Evolutionary conservation across 208 protist species (phyloP), one percentile per base, ranked within the genome.

Genomic region (Trypanosoma boissoni): DNA sequence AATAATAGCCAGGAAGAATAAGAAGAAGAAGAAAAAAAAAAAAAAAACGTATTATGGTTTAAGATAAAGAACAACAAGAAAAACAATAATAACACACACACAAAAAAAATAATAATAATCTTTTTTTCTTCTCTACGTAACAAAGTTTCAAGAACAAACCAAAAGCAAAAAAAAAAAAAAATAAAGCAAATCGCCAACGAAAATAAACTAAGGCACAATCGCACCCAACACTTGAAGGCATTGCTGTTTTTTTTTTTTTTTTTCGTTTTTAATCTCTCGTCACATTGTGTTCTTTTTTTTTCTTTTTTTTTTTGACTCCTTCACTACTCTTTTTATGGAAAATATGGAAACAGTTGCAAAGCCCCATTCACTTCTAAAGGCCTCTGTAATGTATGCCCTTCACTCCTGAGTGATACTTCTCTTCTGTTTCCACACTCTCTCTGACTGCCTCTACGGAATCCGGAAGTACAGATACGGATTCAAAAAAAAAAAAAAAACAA

Each of bases 11-110:
- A 45, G 1, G n/a, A 34, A 10, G 2, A 21, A 44, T 39, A 49
- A 36, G 36, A 36, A 18, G 26, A 34, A 49, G 32, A 49, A 6
- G 36, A 49, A 20, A 59, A 41, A 27, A 39, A 26, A 41, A 41
- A 10, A 55, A 55, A 41, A 16, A 23, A 41, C 7, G 6, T 12
- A 58, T 34, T 58, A 42, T 18, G 9, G 14, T 28, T 28, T 43
- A 39, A 20, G 23, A 42, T 43, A 23, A n/a, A 42, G 34, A 28
- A 65, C 3, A 45, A 2, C 31, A 43, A 52, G 56, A 67, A 54
- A 73, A 45, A 43, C 56, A 20, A 39, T 1, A 62, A 34, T 52
- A 18, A 39, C 20, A 67, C 43, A 37, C 28, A 56, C n/a, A 29
- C n/a, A 14, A 48, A 59, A 52, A 55, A 51, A 58, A 44, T 48